Base-by-base conservation (phyloP, 2,329 filamentous ascomycete genomes). In the Fusarium neocosmosporiellum region DNA sequence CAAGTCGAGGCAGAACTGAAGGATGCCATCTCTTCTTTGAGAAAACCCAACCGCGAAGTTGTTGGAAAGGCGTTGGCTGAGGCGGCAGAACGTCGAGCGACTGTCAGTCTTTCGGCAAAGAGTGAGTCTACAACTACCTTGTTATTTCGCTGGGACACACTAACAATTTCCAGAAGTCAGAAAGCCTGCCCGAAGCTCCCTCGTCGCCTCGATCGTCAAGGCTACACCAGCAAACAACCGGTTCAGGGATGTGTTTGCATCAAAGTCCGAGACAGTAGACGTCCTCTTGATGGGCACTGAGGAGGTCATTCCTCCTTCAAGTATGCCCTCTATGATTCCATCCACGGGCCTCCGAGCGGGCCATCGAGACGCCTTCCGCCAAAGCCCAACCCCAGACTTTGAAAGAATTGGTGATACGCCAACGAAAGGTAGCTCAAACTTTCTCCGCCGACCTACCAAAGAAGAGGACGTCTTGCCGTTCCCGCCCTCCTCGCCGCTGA, bases 1-100 rank as follows among this genome's bases (percentile, higher is more conserved):
- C 82, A 88, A 24, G 87, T 94, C 2, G 90, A 94, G 55, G 89
- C 91, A 31, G 91, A 95, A 77, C 82, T 96, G 36, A 89, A 90
- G 73, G 89, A 94, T 66, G 94, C 94, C 10, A 95, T 96, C 58
- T 89, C 88, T 7, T 88, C 91, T 11, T 80, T 96, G 46, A 91
- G 93, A 79, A 94, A 91, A 80, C 94, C 94, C 1, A 95, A 96
- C 76, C 89, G 94, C 53, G 88, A 89, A 24, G 85, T 93, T 43
- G 92, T 91, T 14, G 90, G 90, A 34, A 91, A 90, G 75, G 88
- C 90, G 39, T 86, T 93, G 65, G 89, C 88, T 5, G 92, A 94
- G 72, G 91, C 89, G 29, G 88, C 89, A 6, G 92, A 94, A 78
- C 88, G 88, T 74, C 88, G 91, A 62, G 83, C 85, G 7, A 84